These are phyloP conservation scores for Chrysoporthe austroafricana DNA, from an alignment of 2,329 filamentous ascomycete genomes.

Conservation along the genomic window DNA sequence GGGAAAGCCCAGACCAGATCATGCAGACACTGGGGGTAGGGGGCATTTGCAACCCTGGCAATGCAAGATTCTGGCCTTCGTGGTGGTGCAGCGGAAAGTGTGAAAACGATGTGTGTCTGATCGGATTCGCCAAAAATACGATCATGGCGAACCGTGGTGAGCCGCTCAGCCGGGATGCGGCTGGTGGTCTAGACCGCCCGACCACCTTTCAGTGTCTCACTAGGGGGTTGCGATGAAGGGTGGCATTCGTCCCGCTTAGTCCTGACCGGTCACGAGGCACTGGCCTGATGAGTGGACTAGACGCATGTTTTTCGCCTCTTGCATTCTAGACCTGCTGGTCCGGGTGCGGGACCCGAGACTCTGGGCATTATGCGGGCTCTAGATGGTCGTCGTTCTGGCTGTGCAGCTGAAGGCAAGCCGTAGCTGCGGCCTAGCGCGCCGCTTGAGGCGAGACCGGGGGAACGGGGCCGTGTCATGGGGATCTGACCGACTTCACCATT, in stretches of 20 bases:
- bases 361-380: not conserved
- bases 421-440: slow-evolving; percentile 16
- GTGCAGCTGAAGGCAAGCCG: not conserved
- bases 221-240: too few species aligned
- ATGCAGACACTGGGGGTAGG: not conserved
- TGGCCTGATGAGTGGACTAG: slow-evolving; percentile 1
- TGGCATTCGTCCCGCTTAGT: not conserved
- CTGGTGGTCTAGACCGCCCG: slow-evolving; percentile 3
- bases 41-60: not conserved
- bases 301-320: not conserved
- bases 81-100: not conserved
- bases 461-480: slow-evolving; percentile 6
- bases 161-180: not conserved
- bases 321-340: not conserved
- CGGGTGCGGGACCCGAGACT: not conserved
- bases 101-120: not conserved
- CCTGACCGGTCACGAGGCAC: slow-evolving; percentile 13
- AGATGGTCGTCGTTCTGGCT: not conserved
- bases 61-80: not conserved
- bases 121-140: slow-evolving; percentile 4
- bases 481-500: slow-evolving; percentile 13
- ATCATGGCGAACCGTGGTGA: not conserved
- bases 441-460: slow-evolving; percentile 10
- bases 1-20: not conserved
- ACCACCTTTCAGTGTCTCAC: too few species aligned